These are phyloP conservation scores for Anthracocystis panici-leucophaei DNA, from an alignment of 1,284 basidiomycete genomes.

Conservation along the genomic window DNA sequence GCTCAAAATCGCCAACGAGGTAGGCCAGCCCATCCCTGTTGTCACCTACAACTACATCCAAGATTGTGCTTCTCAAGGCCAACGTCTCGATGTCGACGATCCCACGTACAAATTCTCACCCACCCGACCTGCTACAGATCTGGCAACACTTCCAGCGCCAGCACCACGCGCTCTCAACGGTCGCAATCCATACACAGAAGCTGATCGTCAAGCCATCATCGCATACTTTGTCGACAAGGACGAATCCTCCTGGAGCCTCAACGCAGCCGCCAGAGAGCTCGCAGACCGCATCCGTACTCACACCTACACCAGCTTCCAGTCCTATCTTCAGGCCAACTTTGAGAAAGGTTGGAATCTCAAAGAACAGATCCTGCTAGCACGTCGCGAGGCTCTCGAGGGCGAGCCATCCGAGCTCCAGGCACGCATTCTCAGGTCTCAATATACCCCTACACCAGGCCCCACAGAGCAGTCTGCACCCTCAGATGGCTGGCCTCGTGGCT, in stretches of 20 bases:
- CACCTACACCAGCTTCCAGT: conserved; percentile 48
- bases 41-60: conserved; percentile 32
- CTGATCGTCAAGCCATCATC: conserved; percentile 40
- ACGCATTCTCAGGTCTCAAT: conserved; percentile 35
- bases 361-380: conserved; percentile 17
- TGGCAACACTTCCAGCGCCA: not conserved
- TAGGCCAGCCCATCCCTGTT: conserved; percentile 47
- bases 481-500: conserved; percentile 29
- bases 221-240: conserved; percentile 35
- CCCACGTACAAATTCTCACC: conserved; percentile 34
- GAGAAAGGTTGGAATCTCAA: conserved; percentile 42
- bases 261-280: conserved; percentile 42
- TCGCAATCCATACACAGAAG: conserved; percentile 40
- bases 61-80: conserved; percentile 21
- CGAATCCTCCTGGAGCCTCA: conserved; percentile 47
- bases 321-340: conserved; percentile 51
- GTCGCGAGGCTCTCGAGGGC: conserved; percentile 20
- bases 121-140: conserved; percentile 4
- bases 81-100: conserved; percentile 19
- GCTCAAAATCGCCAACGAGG: conserved; percentile 14
- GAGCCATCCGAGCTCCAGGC: conserved; percentile 35
- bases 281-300: conserved; percentile 36
- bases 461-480: conserved; percentile 36
- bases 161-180: conserved; percentile 16
- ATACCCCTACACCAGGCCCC: conserved; percentile 26